A percentile compares a stretch with the other conserved stretches of the same genome.
These are phyloP conservation scores for barley (Hordeum vulgare) DNA, from an alignment of 176 grass and related monocot genomes.

Conservation along the genomic window MorexV3_pseudomolecules_assembly NC_058522.1:572707697-572708196, in stretches of 20 bases:
- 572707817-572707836: constrained; percentile 58
- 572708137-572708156: constrained; percentile 21
- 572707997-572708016: neutral
- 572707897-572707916: neutral
- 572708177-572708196: neutral
- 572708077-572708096: constrained; percentile 79
- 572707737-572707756: constrained; percentile 69
- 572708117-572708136: constrained; percentile 15
- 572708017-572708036: constrained; percentile 38
- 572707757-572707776: constrained; percentile 68
- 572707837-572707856: constrained; percentile 44
- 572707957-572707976: neutral
- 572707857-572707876: constrained; percentile 8
- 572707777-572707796: constrained; percentile 54
- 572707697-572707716: constrained; percentile 94
- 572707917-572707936: neutral
- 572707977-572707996: neutral
- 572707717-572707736: constrained; percentile 84
- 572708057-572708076: constrained; percentile 74
- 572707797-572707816: constrained; percentile 64
- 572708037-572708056: constrained; percentile 73
- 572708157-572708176: constrained; percentile 16
- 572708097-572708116: constrained; percentile 91
- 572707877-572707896: constrained; percentile 15
- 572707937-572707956: neutral